Evolutionary conservation across 2,329 filamentous ascomycete species (phyloP).

Genomic region (Fusarium gaditjirri): DNA sequence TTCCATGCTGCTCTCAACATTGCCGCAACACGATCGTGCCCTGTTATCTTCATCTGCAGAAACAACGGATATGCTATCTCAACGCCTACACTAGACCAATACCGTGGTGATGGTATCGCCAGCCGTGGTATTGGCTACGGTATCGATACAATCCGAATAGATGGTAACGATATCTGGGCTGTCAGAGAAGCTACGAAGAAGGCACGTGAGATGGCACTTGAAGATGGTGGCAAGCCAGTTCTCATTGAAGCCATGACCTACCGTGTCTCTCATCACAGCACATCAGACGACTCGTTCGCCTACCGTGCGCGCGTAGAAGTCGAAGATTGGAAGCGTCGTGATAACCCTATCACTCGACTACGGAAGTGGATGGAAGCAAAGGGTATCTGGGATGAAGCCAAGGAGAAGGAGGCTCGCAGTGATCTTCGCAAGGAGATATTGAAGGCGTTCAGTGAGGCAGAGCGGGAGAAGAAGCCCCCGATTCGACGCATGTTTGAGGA

Average conservation of each 20-base stretch:
- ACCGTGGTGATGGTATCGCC: constrained; percentile 90
- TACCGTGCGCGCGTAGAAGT: constrained; percentile 95
- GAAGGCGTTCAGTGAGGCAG: constrained; percentile 84
- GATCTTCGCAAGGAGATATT: constrained; percentile 78
- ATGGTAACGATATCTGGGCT: constrained; percentile 95
- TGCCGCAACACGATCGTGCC: constrained; percentile 87
- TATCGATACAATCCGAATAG: constrained; percentile 91
- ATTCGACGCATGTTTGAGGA: constrained; percentile 83
- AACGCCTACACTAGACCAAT: constrained; percentile 89
- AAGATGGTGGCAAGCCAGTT: constrained; percentile 83
- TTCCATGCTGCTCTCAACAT: constrained; percentile 94
- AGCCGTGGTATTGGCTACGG: constrained; percentile 88
- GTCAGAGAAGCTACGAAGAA: constrained; percentile 82
- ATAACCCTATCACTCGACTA: constrained; percentile 86
- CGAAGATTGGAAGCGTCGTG: constrained; percentile 91
- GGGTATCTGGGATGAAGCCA: constrained; percentile 84
- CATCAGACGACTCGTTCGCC: constrained; percentile 95
- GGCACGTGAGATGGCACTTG: constrained; percentile 81
- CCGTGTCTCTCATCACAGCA: constrained; percentile 97
- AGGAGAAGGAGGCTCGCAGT: constrained; percentile 78
- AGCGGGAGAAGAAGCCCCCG: constrained; percentile 82
- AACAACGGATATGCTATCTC: constrained; percentile 95
- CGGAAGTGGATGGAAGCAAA: constrained; percentile 91
- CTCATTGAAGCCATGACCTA: constrained; percentile 98
- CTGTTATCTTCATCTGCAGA: constrained; percentile 88